phyloP scores from a whole-genome alignment of 2,329 filamentous ascomycete genomes.

The Oidium heveae region DNA sequence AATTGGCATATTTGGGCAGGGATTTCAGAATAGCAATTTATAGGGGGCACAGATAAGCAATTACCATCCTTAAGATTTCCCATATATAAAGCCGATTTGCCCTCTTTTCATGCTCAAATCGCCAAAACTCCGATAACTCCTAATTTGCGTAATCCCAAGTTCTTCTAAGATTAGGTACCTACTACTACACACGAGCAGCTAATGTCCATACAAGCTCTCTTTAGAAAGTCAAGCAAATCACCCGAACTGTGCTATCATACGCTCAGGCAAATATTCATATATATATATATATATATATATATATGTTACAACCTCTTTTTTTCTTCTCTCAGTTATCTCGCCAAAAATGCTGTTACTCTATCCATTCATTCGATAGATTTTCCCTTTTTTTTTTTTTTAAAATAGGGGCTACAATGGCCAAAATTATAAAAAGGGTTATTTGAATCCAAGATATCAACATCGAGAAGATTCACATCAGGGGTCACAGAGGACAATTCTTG shows the following conservation, averaged over 20 bases:
- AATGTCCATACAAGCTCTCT: neutral
- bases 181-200: neutral
- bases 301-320: too few species aligned
- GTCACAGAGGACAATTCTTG: neutral
- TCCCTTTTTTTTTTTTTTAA: neutral
- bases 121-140: too few species aligned
- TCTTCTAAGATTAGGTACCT: neutral
- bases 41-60: too few species aligned
- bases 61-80: too few species aligned
- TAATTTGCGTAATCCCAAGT: too few species aligned
- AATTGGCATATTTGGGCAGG: too few species aligned
- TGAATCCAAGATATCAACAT: neutral
- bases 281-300: too few species aligned
- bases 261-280: too few species aligned
- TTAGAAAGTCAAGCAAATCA: neutral
- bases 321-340: neutral
- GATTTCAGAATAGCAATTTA: too few species aligned
- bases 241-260: neutral
- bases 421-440: neutral
- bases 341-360: neutral
- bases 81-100: too few species aligned
- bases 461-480: neutral
- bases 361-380: neutral
- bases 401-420: neutral
- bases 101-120: too few species aligned